Evolutionary conservation across 169 alveolate species (phyloP), one percentile per base, ranked within the genome.

Genomic region (Plasmodium billcollinsi): DNA sequence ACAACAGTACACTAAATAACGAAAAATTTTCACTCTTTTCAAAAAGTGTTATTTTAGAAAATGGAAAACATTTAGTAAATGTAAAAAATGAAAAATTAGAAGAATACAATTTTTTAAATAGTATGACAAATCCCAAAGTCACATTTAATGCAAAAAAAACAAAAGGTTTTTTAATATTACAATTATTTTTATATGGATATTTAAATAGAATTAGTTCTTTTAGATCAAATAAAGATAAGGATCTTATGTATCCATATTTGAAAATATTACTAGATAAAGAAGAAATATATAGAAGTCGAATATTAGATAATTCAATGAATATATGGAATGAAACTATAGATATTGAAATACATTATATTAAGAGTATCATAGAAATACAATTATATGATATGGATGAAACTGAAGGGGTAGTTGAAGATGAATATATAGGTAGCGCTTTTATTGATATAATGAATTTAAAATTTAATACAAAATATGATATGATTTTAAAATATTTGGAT

Each of bases 371-470:
- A 1, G 92, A 85, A 85, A 85, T 85, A 39, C 85, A 85, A 65
- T 33, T 85, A 52, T 85, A 39, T 73, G 92, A 85, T 20, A 43
- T 85, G 76, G 92, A 85, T 43, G 92, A 85, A 72, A 85, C 92
- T 9, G 92, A 85, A 39, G 92, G 86, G 1, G 43, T 85, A 26
- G 92, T 85, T 7, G 92, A 70, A 73, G 92, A 85, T 58, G 92
- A 85, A 71, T 85, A 71, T 70, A 70, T 85, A n/a, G 92, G 92
- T 3, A 85, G 92, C 58, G 92, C 92, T 18, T 47, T 85, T 24
- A 85, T 85, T 29, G 69, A 85, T 21, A 33, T 85, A 21, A 43
- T 26, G 7, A 12, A 85, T 85, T 50, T 85, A 70, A 29, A 85
- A 50, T n/a, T 71, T 47, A 71, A 65, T 2, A 71, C 56, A 33